Evolutionary conservation across 2,329 filamentous ascomycete genomes (phyloP), one percentile per base, ranked within the genome.

Genomic region (Cercospora sp.): DNA sequence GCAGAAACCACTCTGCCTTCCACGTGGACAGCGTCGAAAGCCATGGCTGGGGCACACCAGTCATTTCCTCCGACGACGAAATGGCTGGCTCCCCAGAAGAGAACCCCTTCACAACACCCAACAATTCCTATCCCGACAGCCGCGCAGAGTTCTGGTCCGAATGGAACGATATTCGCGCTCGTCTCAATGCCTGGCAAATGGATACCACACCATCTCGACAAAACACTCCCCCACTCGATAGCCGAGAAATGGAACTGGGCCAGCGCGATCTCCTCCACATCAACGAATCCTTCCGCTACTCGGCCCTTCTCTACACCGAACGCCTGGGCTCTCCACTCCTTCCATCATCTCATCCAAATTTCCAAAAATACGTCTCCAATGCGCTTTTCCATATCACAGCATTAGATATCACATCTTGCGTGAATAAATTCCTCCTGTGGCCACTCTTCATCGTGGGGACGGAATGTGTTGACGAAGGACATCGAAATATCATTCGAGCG

Each of bases 391-490:
- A 96, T 80, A 91, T 95, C 66, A 90, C 89, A 6, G 90, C 89
- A 63, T 88, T 97, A 43, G 89, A 92, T 70, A 86, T 89, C 3
- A 90, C 86, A 49, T 89, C 87, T 74, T 86, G 85, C 59, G 89
- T 90, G 43, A 91, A 97, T 80, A 96, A 97, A 77, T 97, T 97
- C 78, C 82, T 97, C 9, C 87, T 97, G 8, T 97, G 94, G 94
- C 94, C 94, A 2, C 85, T 97, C 3, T 97, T 97, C 78, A 90
- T 97, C 63, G 89, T 91, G 0, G 94, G 94, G 21, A 93, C 92
- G 24, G 94, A 97, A 81, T 97, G 93, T 75, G 90, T 95, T 70
- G 90, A 92, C 72, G 88, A 91, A 75, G 83, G 89, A 61, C 91
- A 97, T 76, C 91, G 94, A 71, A 87, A 88, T 66, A 88, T 94